Evolutionary conservation across 192 early-diverging fungal genomes (phyloP), one percentile per base, ranked within the genome.

Genomic region (Dissophora globulifera): DNA sequence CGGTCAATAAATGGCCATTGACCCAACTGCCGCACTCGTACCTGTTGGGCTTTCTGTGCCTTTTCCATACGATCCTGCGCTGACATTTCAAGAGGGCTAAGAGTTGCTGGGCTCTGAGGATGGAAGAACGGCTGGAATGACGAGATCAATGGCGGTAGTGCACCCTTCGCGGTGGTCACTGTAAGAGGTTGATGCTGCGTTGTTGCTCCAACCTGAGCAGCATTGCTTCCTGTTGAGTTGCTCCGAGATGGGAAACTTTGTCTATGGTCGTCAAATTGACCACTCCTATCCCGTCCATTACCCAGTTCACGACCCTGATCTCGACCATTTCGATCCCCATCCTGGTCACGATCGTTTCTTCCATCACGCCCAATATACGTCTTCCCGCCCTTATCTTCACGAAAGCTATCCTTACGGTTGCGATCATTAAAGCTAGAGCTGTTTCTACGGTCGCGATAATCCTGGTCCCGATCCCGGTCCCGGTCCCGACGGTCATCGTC

Each of bases 21-120:
- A n/a, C n/a, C n/a, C n/a, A n/a, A n/a, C n/a, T 2, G 26, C 20
- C 12, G 41, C 10, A 17, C 12, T 22, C 15, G 10, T 61, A 69
- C 67, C 67, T 60, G 50, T 32, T 69, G 67, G 9, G 67, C 50
- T 33, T 69, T 69, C 33, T 61, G 67, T 11, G 67, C 67, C 26
- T 69, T 45, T 26, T 69, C 67, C 67, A 69, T 69, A 20, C 67
- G 58, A 6, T 69, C 58, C 16, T 69, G 38, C n/a, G 40, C 38
- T 6, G 67, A 50, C 15, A 55, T 33, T 15, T 25, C 31, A 32
- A 35, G 32, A 0, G 48, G 4, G 23, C 41, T 55, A 26, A 53
- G 26, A 12, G 20, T 7, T 10, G 67, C 10, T 26, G 11, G 48
- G 19, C n/a, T 13, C 13, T 41, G 50, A 3, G 20, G 25, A 49